Evolutionary conservation across 2,329 filamentous ascomycete genomes (phyloP).

Genomic region (Metarhizium humberi): DNA sequence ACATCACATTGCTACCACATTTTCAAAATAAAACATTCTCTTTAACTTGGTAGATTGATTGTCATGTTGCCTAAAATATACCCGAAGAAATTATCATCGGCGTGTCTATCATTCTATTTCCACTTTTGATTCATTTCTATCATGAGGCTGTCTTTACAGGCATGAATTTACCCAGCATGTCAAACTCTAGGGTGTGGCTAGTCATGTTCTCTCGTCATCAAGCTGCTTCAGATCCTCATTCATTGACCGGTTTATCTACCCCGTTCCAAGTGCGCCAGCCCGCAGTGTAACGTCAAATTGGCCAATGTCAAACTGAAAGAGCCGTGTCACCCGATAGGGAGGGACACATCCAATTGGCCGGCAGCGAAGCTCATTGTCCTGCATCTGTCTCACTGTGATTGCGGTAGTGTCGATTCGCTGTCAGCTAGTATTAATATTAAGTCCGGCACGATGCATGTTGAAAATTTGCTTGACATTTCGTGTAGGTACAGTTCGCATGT

Average conservation of each 20-base stretch:
- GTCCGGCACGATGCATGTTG: slow-evolving; percentile 2
- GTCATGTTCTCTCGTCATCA: not conserved
- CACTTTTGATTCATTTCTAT: too few relatives aligned
- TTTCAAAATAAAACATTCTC: too few relatives aligned
- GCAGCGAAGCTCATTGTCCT: not conserved
- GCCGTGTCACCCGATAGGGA: not conserved
- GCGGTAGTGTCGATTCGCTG: not conserved
- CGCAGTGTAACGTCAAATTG: not conserved
- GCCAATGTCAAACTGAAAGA: not conserved
- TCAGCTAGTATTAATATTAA: not conserved
- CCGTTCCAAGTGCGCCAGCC: not conserved
- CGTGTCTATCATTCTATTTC: too few relatives aligned
- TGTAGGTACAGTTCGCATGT: not conserved
- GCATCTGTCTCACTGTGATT: not conserved
- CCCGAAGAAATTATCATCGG: too few relatives aligned
- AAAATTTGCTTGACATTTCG: not conserved
- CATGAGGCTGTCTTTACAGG: too few relatives aligned
- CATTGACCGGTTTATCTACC: not conserved
- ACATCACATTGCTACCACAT: too few relatives aligned
- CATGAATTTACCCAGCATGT: too few relatives aligned
- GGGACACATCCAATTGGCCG: not conserved
- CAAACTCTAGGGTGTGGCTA: not conserved
- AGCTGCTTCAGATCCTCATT: not conserved
- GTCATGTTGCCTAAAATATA: too few relatives aligned
- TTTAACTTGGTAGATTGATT: too few relatives aligned